Evolutionary conservation across 148 eudicot genomes (phyloP).

Genomic region (Chenopodium formosanum): DNA sequence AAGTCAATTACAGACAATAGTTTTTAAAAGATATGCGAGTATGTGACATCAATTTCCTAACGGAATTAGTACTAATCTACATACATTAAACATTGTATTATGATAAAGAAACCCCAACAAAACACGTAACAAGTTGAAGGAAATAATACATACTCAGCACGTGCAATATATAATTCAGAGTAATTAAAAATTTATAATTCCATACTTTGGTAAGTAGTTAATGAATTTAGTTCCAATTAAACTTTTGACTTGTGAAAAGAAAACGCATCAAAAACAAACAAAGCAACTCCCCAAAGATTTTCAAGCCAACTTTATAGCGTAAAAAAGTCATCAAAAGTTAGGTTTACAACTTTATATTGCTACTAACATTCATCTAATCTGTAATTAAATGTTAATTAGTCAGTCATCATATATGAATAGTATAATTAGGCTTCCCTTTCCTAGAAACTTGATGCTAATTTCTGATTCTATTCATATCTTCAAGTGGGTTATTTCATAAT

Average conservation of each 20-base stretch:
- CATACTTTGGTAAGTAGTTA: background rate
- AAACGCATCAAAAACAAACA: background rate
- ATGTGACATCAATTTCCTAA: no score
- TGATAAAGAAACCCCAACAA: no score
- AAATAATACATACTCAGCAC: no score
- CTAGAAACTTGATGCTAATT: background rate
- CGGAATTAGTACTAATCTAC: no score
- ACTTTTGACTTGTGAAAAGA: background rate
- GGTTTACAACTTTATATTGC: background rate
- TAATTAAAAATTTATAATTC: no score
- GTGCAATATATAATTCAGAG: no score
- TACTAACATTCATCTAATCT: background rate
- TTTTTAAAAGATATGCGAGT: no score
- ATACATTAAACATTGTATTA: no score
- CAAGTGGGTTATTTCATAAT: no score
- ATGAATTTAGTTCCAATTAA: background rate
- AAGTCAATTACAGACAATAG: no score
- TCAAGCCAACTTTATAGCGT: background rate
- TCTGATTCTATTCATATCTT: background rate
- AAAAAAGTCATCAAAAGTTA: background rate
- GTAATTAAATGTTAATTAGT: background rate
- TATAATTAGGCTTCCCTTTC: background rate
- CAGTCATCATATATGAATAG: no score
- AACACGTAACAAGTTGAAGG: no score
- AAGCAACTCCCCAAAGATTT: background rate